phyloP scores from a whole-genome alignment of 2,329 filamentous ascomycete species.

The Colletotrichum noveboracense region DNA sequence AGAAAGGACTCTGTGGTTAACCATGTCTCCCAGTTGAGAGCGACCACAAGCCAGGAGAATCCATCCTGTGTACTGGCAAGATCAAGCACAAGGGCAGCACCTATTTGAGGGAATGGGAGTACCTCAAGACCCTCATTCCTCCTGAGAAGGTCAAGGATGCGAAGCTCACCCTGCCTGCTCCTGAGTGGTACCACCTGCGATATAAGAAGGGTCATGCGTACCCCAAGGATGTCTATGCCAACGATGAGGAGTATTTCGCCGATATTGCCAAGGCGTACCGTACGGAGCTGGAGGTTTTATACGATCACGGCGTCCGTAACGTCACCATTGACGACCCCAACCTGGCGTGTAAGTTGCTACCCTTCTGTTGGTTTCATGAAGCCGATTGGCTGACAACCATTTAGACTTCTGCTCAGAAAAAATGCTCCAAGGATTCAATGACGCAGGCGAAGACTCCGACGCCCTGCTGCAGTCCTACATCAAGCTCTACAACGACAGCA shows the following conservation, averaged over 20 bases:
- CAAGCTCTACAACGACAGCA: slow-evolving; percentile 75
- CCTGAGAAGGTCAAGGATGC: slow-evolving; percentile 67
- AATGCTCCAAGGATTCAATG: slow-evolving; percentile 22
- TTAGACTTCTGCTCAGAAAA: slow-evolving; percentile 69
- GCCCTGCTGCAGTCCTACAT: slow-evolving; percentile 74
- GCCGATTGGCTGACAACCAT: accelerated
- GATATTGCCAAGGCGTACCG: slow-evolving; percentile 62
- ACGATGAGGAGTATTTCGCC: slow-evolving; percentile 61
- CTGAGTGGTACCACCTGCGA: slow-evolving; percentile 68
- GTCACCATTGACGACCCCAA: slow-evolving; percentile 69
- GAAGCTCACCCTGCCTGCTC: slow-evolving; percentile 67
- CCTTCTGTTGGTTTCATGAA: too few relatives aligned
- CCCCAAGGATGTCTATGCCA: slow-evolving; percentile 59
- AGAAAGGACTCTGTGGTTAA: background rate
- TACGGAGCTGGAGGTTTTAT: slow-evolving; percentile 58
- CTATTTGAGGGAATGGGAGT: slow-evolving; percentile 47
- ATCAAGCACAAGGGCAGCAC: slow-evolving; percentile 51
- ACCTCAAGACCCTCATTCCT: slow-evolving; percentile 52
- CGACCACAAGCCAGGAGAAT: slow-evolving; percentile 51
- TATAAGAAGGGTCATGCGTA: slow-evolving; percentile 64
- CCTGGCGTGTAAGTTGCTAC: slow-evolving; percentile 42
- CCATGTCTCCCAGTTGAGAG: slow-evolving; percentile 38
- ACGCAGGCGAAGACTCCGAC: slow-evolving; percentile 34
- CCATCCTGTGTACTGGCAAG: slow-evolving; percentile 50
- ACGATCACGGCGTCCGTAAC: slow-evolving; percentile 59